phyloP scores from a whole-genome alignment of 1,284 basidiomycete species.

The Leccinum griseonigrum region DNA sequence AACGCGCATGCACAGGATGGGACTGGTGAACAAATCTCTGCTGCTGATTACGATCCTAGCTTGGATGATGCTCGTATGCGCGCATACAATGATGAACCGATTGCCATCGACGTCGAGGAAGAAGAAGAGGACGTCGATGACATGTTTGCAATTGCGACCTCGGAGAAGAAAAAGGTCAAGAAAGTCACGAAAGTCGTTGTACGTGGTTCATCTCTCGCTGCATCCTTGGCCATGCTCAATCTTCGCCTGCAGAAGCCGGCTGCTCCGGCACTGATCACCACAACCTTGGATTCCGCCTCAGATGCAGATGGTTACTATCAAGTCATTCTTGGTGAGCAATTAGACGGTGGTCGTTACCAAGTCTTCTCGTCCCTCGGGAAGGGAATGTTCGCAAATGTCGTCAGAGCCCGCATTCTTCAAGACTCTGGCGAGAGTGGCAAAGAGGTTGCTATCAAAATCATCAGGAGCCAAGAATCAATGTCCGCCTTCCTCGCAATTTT shows the following conservation, averaged over 20 bases:
- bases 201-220: not conserved
- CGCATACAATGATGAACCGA: constrained; percentile 43
- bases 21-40: constrained; percentile 72
- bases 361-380: constrained; percentile 94
- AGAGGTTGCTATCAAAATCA: constrained; percentile 98
- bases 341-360: constrained; percentile 93
- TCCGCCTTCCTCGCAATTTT: constrained; percentile 41
- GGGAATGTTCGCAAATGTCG: constrained; percentile 98
- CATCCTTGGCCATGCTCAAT: constrained; percentile 10
- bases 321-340: constrained; percentile 90
- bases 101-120: constrained; percentile 49
- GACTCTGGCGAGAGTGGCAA: constrained; percentile 62
- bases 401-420: constrained; percentile 83
- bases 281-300: constrained; percentile 69
- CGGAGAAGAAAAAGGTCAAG: constrained; percentile 59
- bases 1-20: constrained; percentile 45
- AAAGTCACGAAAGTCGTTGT: constrained; percentile 59
- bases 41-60: constrained; percentile 92
- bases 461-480: constrained; percentile 97
- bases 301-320: constrained; percentile 97
- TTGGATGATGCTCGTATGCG: constrained; percentile 80
- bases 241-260: constrained; percentile 43
- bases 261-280: constrained; percentile 65
- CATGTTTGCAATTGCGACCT: constrained; percentile 76
- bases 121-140: constrained; percentile 83